Evolutionary conservation across 768 basidiomycete species (phyloP), one percentile per base, ranked within the genome.

Genomic region (Floccularia luteovirens): DNA sequence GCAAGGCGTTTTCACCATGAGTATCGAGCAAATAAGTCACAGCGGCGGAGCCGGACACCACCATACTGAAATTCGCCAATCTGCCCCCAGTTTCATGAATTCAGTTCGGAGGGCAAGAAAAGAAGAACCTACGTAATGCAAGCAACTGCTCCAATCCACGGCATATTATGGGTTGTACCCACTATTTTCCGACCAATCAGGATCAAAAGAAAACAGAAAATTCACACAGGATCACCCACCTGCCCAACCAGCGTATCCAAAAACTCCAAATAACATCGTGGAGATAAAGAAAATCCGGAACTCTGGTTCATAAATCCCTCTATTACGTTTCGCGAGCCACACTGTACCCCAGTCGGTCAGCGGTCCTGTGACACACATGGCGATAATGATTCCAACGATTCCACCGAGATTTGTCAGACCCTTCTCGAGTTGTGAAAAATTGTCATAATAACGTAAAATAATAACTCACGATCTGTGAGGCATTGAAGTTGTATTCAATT

Each of bases 171-270:
- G 5, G 57, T 58, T 8, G 61, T 67, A 6, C 49, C 67, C 47
- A 56, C 66, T 63, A 37, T 7, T 27, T 17, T 31, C 17, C 17
- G 10, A 22, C 33, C 7, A 19, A 19, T 21, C 11, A 22, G 33
- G 0, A 23, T 31, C 2, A 8, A 23, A n/a, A 27, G 11, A 14
- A 24, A 16, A 14, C 10, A 0, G 24, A 13, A 7, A 12, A 38
- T 33, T 7, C 4, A 1, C 7, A n/a, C n/a, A 7, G 25, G 14
- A 36, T 19, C 13, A 22, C 49, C 42, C 39, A 60, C 58, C 61
- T 43, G 63, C 67, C 68, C 68, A 70, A 34, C 67, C 65, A 16
- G 60, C 58, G 48, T 67, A 72, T n/a, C 67, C 70, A 43, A 67
- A 64, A 2, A 69, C 56, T 11, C 66, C 65, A 43, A 67, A 57